These are phyloP conservation scores for Cardamine resedifolia DNA, from an alignment of 345 rosid genomes.

Conservation along the genomic window DNA sequence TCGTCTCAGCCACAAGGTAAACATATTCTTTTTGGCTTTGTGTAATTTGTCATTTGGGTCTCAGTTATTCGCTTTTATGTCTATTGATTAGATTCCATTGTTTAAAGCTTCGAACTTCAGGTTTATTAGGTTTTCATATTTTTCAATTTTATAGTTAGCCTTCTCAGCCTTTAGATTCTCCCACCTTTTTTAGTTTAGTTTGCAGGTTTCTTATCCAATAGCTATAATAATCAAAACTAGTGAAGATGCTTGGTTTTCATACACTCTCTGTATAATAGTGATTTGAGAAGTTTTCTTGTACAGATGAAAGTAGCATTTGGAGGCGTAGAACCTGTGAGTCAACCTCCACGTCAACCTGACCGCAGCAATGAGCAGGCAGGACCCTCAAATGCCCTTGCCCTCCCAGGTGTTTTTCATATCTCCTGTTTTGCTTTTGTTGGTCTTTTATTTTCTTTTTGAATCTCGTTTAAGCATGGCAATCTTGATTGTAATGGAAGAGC, in stretches of 20 bases:
- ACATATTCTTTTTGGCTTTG: not conserved
- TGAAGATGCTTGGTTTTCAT: not conserved
- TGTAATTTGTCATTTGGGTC: not conserved
- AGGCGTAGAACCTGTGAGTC: conserved; percentile 49
- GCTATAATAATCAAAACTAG: not conserved
- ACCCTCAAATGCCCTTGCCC: conserved; percentile 63
- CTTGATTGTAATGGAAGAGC: not conserved
- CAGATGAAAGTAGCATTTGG: conserved; percentile 64
- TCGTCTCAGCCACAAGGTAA: conserved; percentile 89
- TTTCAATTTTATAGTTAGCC: not conserved
- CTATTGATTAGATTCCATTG: not conserved
- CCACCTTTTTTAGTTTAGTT: not conserved
- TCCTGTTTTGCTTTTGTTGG: not conserved
- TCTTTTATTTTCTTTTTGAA: not conserved
- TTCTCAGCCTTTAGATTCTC: not conserved
- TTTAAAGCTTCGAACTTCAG: conserved; percentile 20
- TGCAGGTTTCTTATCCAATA: not conserved
- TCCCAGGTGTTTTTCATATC: conserved; percentile 50
- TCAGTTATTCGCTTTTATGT: not conserved
- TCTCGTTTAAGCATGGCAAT: not conserved
- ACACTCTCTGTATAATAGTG: not conserved
- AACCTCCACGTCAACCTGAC: conserved; percentile 45
- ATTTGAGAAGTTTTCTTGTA: conserved; percentile 13
- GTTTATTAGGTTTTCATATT: not conserved
- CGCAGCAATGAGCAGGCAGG: conserved; percentile 41